phyloP scores from a whole-genome alignment of 768 basidiomycete species.

The Tephrocybe rancida region DNA sequence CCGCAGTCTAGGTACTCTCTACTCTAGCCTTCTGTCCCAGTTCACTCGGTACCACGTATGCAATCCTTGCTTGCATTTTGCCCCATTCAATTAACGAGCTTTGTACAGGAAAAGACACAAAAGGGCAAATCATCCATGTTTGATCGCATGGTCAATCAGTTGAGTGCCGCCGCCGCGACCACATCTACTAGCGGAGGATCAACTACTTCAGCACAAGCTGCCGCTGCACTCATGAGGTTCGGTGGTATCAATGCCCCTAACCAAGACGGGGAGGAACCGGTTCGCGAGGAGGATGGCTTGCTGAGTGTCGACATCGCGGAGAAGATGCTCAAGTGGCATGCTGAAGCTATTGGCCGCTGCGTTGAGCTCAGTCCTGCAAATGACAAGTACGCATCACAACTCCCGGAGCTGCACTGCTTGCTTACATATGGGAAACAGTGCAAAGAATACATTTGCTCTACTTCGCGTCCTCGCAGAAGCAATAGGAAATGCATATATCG shows the following conservation, averaged over 20 bases:
- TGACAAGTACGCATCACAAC: conserved; percentile 71
- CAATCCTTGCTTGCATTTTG: conserved; percentile 9
- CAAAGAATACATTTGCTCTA: conserved; percentile 86
- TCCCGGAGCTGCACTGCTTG: not conserved
- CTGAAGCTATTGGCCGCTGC: conserved; percentile 93
- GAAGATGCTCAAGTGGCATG: conserved; percentile 96
- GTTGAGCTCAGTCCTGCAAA: conserved; percentile 82
- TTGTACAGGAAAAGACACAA: conserved; percentile 53
- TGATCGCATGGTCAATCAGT: conserved; percentile 90
- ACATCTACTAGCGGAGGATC: conserved; percentile 60
- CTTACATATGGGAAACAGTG: conserved; percentile 48
- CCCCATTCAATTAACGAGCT: conserved; percentile 8
- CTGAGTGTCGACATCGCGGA: conserved; percentile 79
- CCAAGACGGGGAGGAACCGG: conserved; percentile 67
- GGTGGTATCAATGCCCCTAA: conserved; percentile 70
- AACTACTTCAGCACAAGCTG: conserved; percentile 80
- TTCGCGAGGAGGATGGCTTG: conserved; percentile 81
- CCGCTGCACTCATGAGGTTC: conserved; percentile 87
- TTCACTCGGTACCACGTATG: conserved; percentile 92
- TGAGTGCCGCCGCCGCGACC: conserved; percentile 74
- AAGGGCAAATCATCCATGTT: conserved; percentile 80
- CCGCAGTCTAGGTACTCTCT: conserved; percentile 79
- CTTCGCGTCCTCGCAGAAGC: conserved; percentile 86
- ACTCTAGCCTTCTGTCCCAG: conserved; percentile 64
- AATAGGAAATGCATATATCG: conserved; percentile 82